A percentile compares a stretch with the other conserved stretches of the same genome.
Conservation (phyloP, 2,329 filamentous ascomycete genomes). For the Lizonia empirigonia region DNA sequence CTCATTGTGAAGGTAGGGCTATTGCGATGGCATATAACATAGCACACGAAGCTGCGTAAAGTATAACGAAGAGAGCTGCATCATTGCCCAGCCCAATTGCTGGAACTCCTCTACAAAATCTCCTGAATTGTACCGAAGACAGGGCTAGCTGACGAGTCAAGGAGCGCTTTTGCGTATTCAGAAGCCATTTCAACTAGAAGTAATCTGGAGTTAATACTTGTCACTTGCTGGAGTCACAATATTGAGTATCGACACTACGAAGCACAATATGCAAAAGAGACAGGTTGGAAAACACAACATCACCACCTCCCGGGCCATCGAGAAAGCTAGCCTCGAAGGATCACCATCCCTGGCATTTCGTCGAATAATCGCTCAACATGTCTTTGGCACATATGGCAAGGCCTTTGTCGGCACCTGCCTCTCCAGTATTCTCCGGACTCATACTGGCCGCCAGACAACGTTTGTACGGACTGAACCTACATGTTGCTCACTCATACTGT, state of each 20-base stretch:
- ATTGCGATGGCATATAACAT: constrained; percentile 21
- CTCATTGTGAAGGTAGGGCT: constrained; percentile 18
- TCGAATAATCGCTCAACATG: constrained; percentile 47
- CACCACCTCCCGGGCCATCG: too few relatives aligned
- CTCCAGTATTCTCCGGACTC: constrained; percentile 77
- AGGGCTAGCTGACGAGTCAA: not conserved
- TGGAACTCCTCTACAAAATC: not conserved
- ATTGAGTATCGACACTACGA: not conserved
- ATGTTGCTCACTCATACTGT: constrained; percentile 73
- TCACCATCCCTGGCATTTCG: constrained; percentile 48
- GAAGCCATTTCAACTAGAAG: not conserved
- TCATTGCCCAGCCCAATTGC: too few relatives aligned
- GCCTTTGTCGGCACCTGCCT: constrained; percentile 68
- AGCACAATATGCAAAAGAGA: too few relatives aligned
- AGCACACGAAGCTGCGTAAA: constrained; percentile 22
- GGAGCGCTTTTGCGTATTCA: not conserved
- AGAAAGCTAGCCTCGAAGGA: too few relatives aligned
- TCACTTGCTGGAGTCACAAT: not conserved
- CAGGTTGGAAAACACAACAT: too few relatives aligned
- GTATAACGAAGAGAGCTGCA: constrained; percentile 6
- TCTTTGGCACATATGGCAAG: constrained; percentile 59
- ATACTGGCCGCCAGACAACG: constrained; percentile 72
- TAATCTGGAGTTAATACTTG: too few relatives aligned
- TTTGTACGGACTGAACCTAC: too few relatives aligned
- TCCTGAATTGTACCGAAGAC: not conserved